Base-by-base conservation (phyloP, 805 yeast species). In the Starmerella sirachaensis region DNA sequence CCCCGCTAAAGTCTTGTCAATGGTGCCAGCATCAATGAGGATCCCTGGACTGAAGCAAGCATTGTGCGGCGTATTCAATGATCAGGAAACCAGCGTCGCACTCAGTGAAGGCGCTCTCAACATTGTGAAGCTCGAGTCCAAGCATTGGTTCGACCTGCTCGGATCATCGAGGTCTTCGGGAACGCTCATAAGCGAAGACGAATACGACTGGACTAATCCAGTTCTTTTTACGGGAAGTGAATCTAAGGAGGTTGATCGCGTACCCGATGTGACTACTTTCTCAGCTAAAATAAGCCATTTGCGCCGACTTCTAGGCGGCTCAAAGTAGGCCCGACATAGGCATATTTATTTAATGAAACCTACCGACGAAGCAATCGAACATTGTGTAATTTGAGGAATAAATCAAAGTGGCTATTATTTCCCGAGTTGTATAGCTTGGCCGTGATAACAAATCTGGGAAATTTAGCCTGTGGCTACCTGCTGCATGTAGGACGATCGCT, bases 1-100 rank as follows among this genome's bases (percentile, higher is more conserved):
- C 68, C 83, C 91, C 3, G 67, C 76, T n/a, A 70, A 72, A 1
- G 77, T 86, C 11, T 63, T 86, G 22, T 63, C 68, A 40, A 61
- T 73, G 21, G 77, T 86, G 42, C 81, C 88, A 0, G 59, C 62
- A 8, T 66, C 71, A 20, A 66, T 76, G 48, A 67, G 69, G 41
- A 74, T 88, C 33, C 72, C 68, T 4, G 93, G 81, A 0, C 61
- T 88, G 32, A 72, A 72, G 46, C 59, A 60, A 2, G 74, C 81
- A 0, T 59, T 88, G 24, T 60, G 70, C 10, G 68, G 70, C 14
- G 77, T 88, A 10, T 66, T 78, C 9, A 65, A 62, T 20, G 81
- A 78, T 44, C 75, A 79, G 42, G 78, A 74, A 14, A 56, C 79
- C 6, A 40, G 54, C 52, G 51, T 52, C 8, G 47, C 55, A 11